Base-by-base conservation (phyloP, 768 basidiomycete genomes). In the Podaxis sp. region DNA sequence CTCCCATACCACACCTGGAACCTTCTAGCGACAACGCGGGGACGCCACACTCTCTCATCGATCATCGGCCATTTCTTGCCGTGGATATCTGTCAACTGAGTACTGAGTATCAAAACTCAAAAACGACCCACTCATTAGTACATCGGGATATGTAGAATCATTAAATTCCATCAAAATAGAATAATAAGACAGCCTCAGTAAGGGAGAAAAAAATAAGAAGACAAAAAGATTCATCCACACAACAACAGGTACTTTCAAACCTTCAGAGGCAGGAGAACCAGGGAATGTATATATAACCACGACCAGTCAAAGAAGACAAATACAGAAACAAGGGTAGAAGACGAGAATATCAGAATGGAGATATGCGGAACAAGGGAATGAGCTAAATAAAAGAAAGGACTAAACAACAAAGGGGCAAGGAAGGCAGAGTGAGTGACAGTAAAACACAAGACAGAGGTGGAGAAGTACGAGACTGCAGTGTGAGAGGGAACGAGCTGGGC, bases 341-440 rank as follows among this genome's bases (percentile, higher is more conserved):
- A 55, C 50, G 46, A 64, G 59, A 57, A 58, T 55, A 50, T 41
- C 55, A 65, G 56, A 49, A 65, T 44, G 40, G 44, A 38, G 41
- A 44, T 41, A 46, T 37, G 49, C 52, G 33, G 53, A 46, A 33
- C 44, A 55, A 49, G 24, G 49, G 40, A 17, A 24, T 53, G 60
- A 20, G 57, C 22, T 22, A 24, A 22, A 55, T 17, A 55, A 56
- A 56, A 17, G 20, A 38, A 40, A 22, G 44, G 44, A 46, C 44
- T 20, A 20, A 46, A 46, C n/a, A 10, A 46, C n/a, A 46, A 46
- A 22, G 44, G 44, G 44, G 12, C 36, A 56, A 12, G 30, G n/a
- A 38, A 38, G 36, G 22, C 26, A 26, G 36, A 4, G 12, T 40
- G 24, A 24, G 54, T 8, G 53, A 38, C 22, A 24, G 38, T 22